phyloP scores from a whole-genome alignment of 2,329 filamentous ascomycete species.

The Alternaria angustiovoidea region DNA sequence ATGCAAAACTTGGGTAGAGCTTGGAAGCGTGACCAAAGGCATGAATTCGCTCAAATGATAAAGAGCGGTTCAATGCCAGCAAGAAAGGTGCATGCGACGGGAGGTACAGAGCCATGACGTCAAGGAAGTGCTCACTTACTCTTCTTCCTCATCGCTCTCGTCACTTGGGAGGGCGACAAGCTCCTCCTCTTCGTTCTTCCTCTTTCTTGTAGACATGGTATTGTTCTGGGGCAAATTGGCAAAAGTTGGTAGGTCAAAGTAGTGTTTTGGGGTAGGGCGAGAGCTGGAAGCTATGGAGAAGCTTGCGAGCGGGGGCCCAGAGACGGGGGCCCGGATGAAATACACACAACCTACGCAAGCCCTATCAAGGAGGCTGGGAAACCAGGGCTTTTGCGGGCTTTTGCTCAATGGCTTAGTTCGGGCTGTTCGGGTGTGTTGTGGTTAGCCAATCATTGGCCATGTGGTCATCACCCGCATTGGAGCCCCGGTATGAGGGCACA shows the following conservation, averaged over 20 bases:
- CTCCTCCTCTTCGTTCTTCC: slow-evolving; percentile 56
- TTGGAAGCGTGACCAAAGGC: slow-evolving; percentile 13
- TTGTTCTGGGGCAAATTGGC: slow-evolving; percentile 22
- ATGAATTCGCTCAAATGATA: slow-evolving; percentile 18
- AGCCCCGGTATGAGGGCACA: slow-evolving; percentile 8
- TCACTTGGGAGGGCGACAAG: slow-evolving; percentile 55
- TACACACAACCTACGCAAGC: slow-evolving; percentile 31
- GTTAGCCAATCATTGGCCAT: slow-evolving; percentile 37
- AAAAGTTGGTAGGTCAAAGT: slow-evolving; percentile 18
- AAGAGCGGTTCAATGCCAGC: slow-evolving; percentile 29
- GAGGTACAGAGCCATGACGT: slow-evolving; percentile 45
- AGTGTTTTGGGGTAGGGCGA: slow-evolving; percentile 23
- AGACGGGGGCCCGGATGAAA: slow-evolving; percentile 39
- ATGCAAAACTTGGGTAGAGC: slow-evolving; percentile 29
- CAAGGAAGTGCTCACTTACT: slow-evolving; percentile 50
- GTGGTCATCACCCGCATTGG: slow-evolving; percentile 29
- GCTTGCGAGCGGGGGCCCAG: slow-evolving; percentile 15
- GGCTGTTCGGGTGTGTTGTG: slow-evolving; percentile 12
- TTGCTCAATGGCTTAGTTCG: slow-evolving; percentile 38
- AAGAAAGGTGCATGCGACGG: slow-evolving; percentile 31
- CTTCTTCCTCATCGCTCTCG: slow-evolving; percentile 56
- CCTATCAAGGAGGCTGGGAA: slow-evolving; percentile 37
- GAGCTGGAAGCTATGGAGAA: slow-evolving; percentile 17
- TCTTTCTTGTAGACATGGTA: slow-evolving; percentile 54
- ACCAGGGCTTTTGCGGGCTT: slow-evolving; percentile 32